These are phyloP conservation scores for Camelina hispida DNA, from an alignment of 345 rosid species.

Conservation along the genomic window DNA sequence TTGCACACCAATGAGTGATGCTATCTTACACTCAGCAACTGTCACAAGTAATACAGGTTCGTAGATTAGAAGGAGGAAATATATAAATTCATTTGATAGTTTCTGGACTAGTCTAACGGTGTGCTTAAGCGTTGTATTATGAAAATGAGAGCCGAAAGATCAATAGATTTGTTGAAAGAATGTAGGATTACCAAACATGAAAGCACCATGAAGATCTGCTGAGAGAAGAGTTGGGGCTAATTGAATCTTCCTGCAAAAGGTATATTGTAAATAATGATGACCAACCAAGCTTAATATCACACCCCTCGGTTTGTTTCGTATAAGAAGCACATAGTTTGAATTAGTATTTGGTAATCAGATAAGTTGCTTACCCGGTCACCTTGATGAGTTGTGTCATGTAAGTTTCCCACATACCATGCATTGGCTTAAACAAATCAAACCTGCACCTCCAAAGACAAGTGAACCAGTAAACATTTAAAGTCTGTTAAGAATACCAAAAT, in stretches of 20 bases:
- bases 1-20: conserved; percentile 63
- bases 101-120: not conserved
- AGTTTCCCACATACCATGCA: conserved; percentile 81
- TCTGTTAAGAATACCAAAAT: not conserved
- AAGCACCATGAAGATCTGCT: conserved; percentile 77
- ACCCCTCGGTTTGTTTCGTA: not conserved
- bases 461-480: not conserved
- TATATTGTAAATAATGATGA: conserved; percentile 13
- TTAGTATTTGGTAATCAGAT: not conserved
- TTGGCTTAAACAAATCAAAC: conserved; percentile 62
- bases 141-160: conserved; percentile 14
- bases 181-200: conserved; percentile 55
- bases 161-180: conserved; percentile 11
- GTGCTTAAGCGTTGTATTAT: not conserved
- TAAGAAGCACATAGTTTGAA: not conserved
- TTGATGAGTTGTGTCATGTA: conserved; percentile 62
- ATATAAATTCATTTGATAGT: too few relatives aligned
- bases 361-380: conserved; percentile 52
- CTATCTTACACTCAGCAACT: conserved; percentile 78
- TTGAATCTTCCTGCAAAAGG: conserved; percentile 59
- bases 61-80: not conserved
- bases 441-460: conserved; percentile 47
- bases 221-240: conserved; percentile 52
- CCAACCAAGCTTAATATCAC: conserved; percentile 23
- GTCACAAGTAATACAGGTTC: conserved; percentile 32